Percentiles rank a stretch among this genome's conserved stretches.
Evolutionary conservation across 2,329 filamentous ascomycete species (phyloP).

Genomic region (Mycosphaerelloides madeirae): DNA sequence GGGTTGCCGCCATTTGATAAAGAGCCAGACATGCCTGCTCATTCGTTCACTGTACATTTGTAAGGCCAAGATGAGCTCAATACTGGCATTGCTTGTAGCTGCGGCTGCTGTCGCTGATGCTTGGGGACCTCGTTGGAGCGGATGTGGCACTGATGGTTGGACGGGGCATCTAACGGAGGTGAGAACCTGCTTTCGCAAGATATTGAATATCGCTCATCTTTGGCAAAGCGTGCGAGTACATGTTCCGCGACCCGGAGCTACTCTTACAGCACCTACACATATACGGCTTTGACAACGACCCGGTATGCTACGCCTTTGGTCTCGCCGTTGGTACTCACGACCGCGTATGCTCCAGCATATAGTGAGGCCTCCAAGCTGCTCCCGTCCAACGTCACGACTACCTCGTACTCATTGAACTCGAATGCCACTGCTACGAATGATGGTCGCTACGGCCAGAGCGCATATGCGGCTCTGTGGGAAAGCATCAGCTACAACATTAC

Average conservation of each 20-base stretch:
- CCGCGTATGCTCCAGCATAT: conserved; percentile 17
- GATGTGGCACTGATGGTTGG: too few relatives aligned
- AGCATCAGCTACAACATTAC: conserved; percentile 19
- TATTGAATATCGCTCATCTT: too few relatives aligned
- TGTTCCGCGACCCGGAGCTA: conserved; percentile 17
- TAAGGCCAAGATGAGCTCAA: too few relatives aligned
- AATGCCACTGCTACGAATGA: conserved; percentile 16
- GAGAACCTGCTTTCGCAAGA: too few relatives aligned
- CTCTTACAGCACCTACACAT: conserved; percentile 13
- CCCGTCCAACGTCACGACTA: conserved; percentile 15
- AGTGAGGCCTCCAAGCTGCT: conserved; percentile 16
- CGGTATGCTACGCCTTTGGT: conserved; percentile 20
- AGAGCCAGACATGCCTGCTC: too few relatives aligned
- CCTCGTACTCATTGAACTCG: conserved; percentile 17
- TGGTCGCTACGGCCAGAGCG: conserved; percentile 20
- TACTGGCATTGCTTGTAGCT: too few relatives aligned
- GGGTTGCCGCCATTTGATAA: too few relatives aligned
- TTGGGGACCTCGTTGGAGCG: too few relatives aligned
- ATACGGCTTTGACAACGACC: conserved; percentile 17
- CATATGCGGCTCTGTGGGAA: conserved; percentile 19
- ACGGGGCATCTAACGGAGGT: too few relatives aligned
- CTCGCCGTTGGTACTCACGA: conserved; percentile 15
- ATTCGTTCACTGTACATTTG: too few relatives aligned
- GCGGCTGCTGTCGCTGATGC: too few relatives aligned
- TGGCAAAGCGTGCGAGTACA: too few relatives aligned